Evolutionary conservation across 805 yeast species (phyloP), one percentile per base, ranked within the genome.

Genomic region (Dipodascopsis tothii): DNA sequence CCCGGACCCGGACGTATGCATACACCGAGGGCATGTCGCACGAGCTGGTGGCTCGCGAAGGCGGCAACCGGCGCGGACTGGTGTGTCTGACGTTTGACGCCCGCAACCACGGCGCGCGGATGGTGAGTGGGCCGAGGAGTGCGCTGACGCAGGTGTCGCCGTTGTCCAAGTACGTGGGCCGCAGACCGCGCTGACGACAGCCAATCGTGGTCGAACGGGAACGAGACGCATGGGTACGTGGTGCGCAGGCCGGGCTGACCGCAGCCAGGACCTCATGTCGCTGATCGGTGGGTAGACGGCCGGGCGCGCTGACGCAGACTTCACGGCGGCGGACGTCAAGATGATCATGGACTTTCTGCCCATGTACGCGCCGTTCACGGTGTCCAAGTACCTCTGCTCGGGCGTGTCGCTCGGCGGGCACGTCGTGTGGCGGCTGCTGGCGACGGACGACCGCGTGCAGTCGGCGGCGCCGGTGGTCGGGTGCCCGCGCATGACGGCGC

Each of bases 361-460:
- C 4, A 51, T 58, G 42, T 67, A 57, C 53, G 54, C 61, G 32
- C 55, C 54, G 19, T 51, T 54, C 41, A 65, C 43, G 56, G 58
- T 33, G 33, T 43, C 22, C 21, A 46, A 39, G 45, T 70, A 70
- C 56, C 65, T 72, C 35, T 58, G 73, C 22, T 54, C 68, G 9
- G 84, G 83, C 1, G 65, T 65, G 33, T 75, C 81, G 0, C 63
- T 76, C 36, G 81, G 82, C 2, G 83, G 77, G 0, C 81, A 78
- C 57, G 64, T 71, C n/a, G 64, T 71, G 23, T 73, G 74, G 64
- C 60, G 71, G 51, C 67, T 60, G 58, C 76, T 67, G 18, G 55
- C 60, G 38, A 54, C 52, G 47, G 63, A 66, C 52, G 71, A 74
- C 3, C 57, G 65, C 40, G 68, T 70, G 16, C 58, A 61, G 14